Base-by-base conservation (phyloP, 2,329 filamentous ascomycete genomes). In the Fusarium brachygibbosum region DNA sequence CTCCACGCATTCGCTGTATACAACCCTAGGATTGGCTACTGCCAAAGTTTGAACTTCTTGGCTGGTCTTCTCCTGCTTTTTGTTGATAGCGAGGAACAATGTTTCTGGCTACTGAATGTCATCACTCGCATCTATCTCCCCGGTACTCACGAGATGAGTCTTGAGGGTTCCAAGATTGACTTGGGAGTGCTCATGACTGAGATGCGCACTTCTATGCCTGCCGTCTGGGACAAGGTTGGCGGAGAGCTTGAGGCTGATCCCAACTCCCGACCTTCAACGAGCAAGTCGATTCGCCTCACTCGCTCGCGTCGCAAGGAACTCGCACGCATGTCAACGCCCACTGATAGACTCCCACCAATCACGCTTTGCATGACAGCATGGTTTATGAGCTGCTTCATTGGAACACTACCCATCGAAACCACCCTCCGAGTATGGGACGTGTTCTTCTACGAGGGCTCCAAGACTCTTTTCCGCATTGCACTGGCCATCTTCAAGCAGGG, bases 331-430 rank as follows among this genome's bases (percentile, higher is more conserved):
- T 79, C 82, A 37, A 70, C 68, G 31, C 63, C 67, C 13, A 82
- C 81, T 5, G 81, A 82, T 50, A 87, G 91, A 6, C 86, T 98
- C 13, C 95, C 95, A 0, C 94, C 95, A 14, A 95, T 98, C 70
- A 96, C 93, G 1, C 86, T 98, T 7, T 97, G 94, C 72, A 93
- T 96, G 79, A 97, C 94, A 12, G 93, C 94, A 6, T 98, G 95
- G 95, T 97, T 98, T 79, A 98, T 98, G 95, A 97, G 93, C 49
- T 92, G 96, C 74, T 98, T 96, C 79, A 96, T 98, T 65, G 94
- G 94, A 54, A 97, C 93, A 1, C 83, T 98, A 19, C 95, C 95
- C 3, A 94, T 97, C 66, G 95, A 98, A 81, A 93, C 91, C 19
- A 95, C 94, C 0, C 86, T 98, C 19, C 91, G 95, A 10, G 93